Evolutionary conservation across 192 early-diverging fungal species (phyloP), one percentile per base, ranked within the genome.

Genomic region (Linnemannia hyalina): DNA sequence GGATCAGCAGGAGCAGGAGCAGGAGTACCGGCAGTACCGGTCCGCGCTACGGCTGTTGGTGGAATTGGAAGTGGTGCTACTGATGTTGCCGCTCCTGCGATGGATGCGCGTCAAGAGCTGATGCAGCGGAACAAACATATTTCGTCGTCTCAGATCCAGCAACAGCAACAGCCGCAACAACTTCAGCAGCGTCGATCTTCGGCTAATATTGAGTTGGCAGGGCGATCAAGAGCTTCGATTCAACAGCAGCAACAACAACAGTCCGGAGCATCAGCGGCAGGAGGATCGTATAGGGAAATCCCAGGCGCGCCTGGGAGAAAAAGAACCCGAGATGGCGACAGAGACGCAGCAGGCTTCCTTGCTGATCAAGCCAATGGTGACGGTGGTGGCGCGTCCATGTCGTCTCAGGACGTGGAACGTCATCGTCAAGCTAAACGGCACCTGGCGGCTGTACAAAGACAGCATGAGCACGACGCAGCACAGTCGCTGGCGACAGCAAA

Each of bases 91-190:
- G 18, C 20, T 2, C 69, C 32, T 16, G 57, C 55, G 5, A 32
- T 49, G n/a, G 82, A 78, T 75, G 82, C 77, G 26, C 76, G 82
- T 57, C 69, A 77, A 26, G 76, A 83, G 36, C 65, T 83, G 20
- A 36, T 83, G 54, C 70, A 78, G 22, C 82, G 82, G 26, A 73
- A 57, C n/a, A 83, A 78, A n/a, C 70, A 73, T 41, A 29, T n/a
- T 23, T 35, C 73, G 52, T 16, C 68, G 36, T 44, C 70, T 6
- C 38, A 40, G 73, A 9, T 52, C 20, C 70, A 77, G n/a, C 74
- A 71, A 20, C 68, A 63, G 44, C 74, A 60, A 29, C 79, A 69
- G 22, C 44, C 20, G 38, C 71, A 69, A 29, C 68, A 71, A 44
- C 52, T 46, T 26, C 79, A 54, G 22, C 46, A 40, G 26, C 72